Evolutionary conservation across 768 basidiomycete species (phyloP).

Genomic region (Suillus cothurnatus): DNA sequence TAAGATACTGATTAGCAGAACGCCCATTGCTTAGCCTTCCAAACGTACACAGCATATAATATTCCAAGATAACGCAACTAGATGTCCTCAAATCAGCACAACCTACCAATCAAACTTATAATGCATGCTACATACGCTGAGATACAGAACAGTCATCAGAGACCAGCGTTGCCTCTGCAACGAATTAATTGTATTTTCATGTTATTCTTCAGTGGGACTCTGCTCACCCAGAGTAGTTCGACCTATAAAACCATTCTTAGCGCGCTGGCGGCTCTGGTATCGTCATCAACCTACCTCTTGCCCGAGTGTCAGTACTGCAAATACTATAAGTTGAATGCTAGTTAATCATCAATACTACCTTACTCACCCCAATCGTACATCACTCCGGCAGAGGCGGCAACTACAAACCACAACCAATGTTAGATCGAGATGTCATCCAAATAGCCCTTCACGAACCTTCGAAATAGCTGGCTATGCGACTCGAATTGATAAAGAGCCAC

Average conservation of each 20-base stretch:
- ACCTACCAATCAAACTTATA: not conserved
- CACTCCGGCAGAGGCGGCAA: not conserved
- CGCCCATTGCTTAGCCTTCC: not conserved
- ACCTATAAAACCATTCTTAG: not conserved
- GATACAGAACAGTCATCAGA: not conserved
- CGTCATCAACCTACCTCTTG: not conserved
- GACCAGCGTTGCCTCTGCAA: not conserved
- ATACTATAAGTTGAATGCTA: not conserved
- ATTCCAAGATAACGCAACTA: slow-evolving; percentile 1
- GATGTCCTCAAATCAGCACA: not conserved
- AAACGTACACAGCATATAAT: slow-evolving; percentile 1
- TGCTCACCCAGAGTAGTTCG: not conserved
- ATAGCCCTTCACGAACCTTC: not conserved
- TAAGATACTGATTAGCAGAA: not conserved
- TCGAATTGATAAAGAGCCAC: not conserved
- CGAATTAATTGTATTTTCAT: not conserved
- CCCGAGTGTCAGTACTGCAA: not conserved
- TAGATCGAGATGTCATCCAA: not conserved
- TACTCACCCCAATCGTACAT: not conserved
- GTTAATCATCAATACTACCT: not conserved
- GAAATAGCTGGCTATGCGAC: slow-evolving; percentile 1
- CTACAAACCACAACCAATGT: not conserved
- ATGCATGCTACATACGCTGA: not conserved
- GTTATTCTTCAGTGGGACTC: not conserved
- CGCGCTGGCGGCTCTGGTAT: not conserved